phyloP scores from a whole-genome alignment of 2,329 filamentous ascomycete species.

The Colletotrichum chlorophyti region DNA sequence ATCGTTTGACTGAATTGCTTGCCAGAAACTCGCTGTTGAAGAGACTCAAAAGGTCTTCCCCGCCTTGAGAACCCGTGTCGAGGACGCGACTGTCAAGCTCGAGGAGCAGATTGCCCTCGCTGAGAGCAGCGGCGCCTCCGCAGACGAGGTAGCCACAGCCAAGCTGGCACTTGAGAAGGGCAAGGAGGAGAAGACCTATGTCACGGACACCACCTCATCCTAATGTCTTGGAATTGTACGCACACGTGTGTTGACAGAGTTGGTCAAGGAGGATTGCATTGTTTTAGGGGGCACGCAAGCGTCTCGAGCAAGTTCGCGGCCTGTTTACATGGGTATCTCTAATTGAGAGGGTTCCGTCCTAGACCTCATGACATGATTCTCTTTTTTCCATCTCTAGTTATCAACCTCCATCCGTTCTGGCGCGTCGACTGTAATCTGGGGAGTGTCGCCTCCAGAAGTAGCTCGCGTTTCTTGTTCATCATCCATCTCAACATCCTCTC shows the following conservation, averaged over 20 bases:
- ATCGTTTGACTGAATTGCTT: neutral
- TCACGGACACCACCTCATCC: neutral
- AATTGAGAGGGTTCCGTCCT: conserved; percentile 17
- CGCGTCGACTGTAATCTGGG: conserved; percentile 57
- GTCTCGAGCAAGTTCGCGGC: neutral
- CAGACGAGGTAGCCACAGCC: conserved; percentile 62
- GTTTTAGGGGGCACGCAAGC: conserved; percentile 1
- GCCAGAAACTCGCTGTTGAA: conserved; percentile 78
- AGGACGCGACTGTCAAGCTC: conserved; percentile 73
- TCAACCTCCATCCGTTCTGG: conserved; percentile 70
- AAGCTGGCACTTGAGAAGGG: conserved; percentile 59
- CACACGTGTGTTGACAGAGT: too few species aligned
- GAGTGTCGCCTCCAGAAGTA: conserved; percentile 48
- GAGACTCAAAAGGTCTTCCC: conserved; percentile 88
- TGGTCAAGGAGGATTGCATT: neutral
- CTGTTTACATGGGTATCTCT: conserved; percentile 26
- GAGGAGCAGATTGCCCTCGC: conserved; percentile 77
- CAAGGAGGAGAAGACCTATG: conserved; percentile 43
- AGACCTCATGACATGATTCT: neutral
- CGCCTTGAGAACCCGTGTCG: conserved; percentile 74
- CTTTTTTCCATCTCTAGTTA: conserved; percentile 29
- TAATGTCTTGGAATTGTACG: neutral
- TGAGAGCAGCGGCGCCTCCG: conserved; percentile 51
- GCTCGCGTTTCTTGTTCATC: conserved; percentile 49
- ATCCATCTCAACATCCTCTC: conserved; percentile 66